Evolutionary conservation across 2,329 filamentous ascomycete species (phyloP).

Genomic region (Neonectria punicea): DNA sequence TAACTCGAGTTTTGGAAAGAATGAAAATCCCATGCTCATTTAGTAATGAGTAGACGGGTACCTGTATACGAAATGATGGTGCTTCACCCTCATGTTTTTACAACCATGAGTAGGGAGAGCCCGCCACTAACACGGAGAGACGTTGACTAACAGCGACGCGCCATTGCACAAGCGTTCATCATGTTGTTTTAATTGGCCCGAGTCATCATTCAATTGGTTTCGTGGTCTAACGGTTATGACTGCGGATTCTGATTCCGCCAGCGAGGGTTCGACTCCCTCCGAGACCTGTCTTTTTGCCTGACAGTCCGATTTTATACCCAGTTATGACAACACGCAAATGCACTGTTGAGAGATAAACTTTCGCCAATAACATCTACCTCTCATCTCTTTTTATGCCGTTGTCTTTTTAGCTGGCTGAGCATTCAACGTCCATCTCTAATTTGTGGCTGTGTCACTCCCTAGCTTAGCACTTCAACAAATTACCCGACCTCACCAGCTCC

Average conservation of each 20-base stretch:
- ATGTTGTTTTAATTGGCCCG: background rate
- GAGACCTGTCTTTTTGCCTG: constrained; percentile 18
- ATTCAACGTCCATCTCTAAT: background rate
- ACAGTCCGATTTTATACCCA: background rate
- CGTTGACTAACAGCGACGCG: background rate
- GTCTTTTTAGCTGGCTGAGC: background rate
- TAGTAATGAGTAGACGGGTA: background rate
- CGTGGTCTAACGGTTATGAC: constrained; percentile 30
- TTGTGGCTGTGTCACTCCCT: background rate
- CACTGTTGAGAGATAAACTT: background rate
- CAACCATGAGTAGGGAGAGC: too few species aligned
- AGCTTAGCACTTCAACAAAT: background rate
- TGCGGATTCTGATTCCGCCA: constrained; percentile 31
- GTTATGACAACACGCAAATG: background rate
- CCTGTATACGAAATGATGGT: too few species aligned
- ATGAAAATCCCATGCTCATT: background rate
- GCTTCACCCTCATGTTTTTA: too few species aligned
- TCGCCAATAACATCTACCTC: background rate
- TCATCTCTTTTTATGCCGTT: background rate
- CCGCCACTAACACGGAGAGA: background rate
- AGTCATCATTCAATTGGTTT: constrained; percentile 11
- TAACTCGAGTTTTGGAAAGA: too few species aligned
- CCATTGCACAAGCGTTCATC: background rate
- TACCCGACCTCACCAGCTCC: background rate
- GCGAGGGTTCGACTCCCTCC: constrained; percentile 29